Base-by-base conservation (phyloP, 495 filamentous ascomycete species). In the Penicillium silybi region DNA sequence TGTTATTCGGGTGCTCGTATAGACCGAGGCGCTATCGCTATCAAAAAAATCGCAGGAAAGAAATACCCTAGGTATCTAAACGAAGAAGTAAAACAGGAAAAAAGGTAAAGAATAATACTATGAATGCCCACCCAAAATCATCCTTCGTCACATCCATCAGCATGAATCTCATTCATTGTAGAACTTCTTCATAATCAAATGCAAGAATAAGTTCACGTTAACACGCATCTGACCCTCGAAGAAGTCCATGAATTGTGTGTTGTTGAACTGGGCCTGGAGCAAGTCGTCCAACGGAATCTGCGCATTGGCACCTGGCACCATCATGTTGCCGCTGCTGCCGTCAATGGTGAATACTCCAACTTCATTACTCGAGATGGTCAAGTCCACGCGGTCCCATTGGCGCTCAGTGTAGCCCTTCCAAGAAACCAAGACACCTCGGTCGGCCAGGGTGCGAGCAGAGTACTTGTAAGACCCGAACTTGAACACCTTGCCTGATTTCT, bases 391-490 rank as follows among this genome's bases (percentile, higher is more conserved):
- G 54, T 91, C 88, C 83, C 86, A 97, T 65, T 96, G 88, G 47
- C 88, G 83, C 57, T 95, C 89, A 9, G 78, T 72, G 56, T 90
- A 91, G 18, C 91, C 92, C 48, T 85, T 77, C 87, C 93, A 95
- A 19, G 83, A 77, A 39, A 99, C 86, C 6, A 99, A 76, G 3
- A 99, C 92, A 41, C 93, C 95, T 68, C 95, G 93, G 62, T 97
- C 93, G 3, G 86, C 86, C 25, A 99, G 80, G 32, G 86, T 88
- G 42, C 89, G 84, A 1, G 91, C 93, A 29, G 85, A 89, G 72
- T 97, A 97, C 71, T 97, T 97, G 82, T 87, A 99, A 9, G 87
- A 92, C 41, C 93, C 93, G 64, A 97, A 97, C 63, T 95, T 96
- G 64, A 95, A 95, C 40, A 95, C 87, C 43, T 92, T 88, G 35